Evolutionary conservation across 305 asterid species (phyloP), one percentile per base, ranked within the genome.

Genomic region (Galium porrigens): DNA sequence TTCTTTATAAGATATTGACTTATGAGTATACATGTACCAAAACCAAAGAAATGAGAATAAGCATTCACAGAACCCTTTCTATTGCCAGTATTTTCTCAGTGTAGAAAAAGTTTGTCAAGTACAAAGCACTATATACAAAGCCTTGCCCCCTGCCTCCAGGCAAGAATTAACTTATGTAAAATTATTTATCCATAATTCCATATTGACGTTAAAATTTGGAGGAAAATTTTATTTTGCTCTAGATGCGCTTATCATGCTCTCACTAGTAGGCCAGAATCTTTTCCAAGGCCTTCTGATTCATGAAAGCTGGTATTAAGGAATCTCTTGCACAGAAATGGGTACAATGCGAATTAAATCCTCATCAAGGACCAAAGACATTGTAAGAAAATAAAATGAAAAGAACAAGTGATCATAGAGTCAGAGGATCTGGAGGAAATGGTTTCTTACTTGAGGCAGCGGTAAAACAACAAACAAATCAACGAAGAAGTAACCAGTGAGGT

Each of bases 381-480:
- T 9, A 41, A 44, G 49, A 44, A 48, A 39, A 61, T 14, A 63
- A 62, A 42, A 29, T 66, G 60, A 63, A 8, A 58, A 67, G 68
- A 36, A 27, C 18, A n/a, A 33, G 46, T 20, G 9, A 68, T 46
- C 54, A 61, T 17, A 27, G 57, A 64, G 49, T 37, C 57, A 62
- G 27, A 41, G 52, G 42, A 61, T 18, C 34, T 36, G 17, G 58
- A 10, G 48, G 58, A 51, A 27, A 51, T 17, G 22, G 57, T 60
- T 42, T 41, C 75, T 72, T 53, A 86, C 97, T 84, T 90, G 96
- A 17, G 97, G 95, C 67, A 90, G 86, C 53, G 97, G 97, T 49
- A 87, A 81, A 36, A 82, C 82, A 30, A 78, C 75, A 57, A 87
- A 76, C 12, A 87, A 64, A 70, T 90, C 97, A 27, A 87, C 34